Percentiles rank a stretch among this genome's conserved stretches.
phyloP scores from a whole-genome alignment of 1,284 basidiomycete species.

The Cryptococcus sp. region DNA sequence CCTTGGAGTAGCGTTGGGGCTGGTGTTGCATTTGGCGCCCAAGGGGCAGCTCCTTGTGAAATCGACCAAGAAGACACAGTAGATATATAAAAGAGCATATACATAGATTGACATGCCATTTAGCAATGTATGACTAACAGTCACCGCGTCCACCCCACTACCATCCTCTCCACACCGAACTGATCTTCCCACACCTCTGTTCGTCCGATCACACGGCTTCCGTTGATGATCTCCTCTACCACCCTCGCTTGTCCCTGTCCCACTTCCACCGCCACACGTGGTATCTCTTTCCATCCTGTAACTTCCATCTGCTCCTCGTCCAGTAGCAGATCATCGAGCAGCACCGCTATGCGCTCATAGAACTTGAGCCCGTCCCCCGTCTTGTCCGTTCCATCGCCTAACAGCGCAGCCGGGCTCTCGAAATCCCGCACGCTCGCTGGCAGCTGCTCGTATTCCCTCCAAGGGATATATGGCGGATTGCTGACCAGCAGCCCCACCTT shows the following conservation, averaged over 20 bases:
- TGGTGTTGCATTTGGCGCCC: conserved; percentile 11
- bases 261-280: conserved; percentile 69
- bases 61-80: conserved; percentile 1
- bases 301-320: conserved; percentile 50
- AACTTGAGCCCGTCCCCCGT: conserved; percentile 63
- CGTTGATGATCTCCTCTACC: conserved; percentile 60
- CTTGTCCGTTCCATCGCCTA: conserved; percentile 58
- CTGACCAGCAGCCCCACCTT: conserved; percentile 73
- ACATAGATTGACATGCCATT: conserved; percentile 2
- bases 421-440: conserved; percentile 66
- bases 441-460: conserved; percentile 61
- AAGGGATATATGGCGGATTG: conserved; percentile 90
- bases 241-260: conserved; percentile 66
- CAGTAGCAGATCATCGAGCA: conserved; percentile 56
- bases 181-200: conserved; percentile 72
- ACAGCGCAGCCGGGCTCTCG: conserved; percentile 75
- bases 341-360: conserved; percentile 66
- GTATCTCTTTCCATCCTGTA: conserved; percentile 20
- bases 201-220: conserved; percentile 48
- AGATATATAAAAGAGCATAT: neutral
- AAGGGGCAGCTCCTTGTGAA: neutral
- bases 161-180: conserved; percentile 58
- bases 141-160: conserved; percentile 35
- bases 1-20: conserved; percentile 51
- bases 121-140: conserved; percentile 4